These are phyloP conservation scores for Penicillium sp. DNA, from an alignment of 2,329 filamentous ascomycete genomes.

Conservation along the genomic window DNA sequence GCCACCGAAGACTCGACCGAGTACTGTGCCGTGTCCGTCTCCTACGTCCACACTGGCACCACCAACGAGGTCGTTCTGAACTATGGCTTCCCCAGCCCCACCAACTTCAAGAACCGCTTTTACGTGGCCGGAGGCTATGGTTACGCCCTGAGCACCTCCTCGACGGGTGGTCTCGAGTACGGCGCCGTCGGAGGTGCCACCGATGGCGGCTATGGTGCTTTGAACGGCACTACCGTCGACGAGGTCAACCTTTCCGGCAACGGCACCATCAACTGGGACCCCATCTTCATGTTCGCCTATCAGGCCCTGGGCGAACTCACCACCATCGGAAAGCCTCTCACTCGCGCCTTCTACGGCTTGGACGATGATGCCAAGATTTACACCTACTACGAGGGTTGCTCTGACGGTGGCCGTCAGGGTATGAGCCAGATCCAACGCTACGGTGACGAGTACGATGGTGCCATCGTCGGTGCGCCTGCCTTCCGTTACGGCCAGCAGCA, in stretches of 20 bases:
- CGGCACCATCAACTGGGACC: slow-evolving; percentile 36
- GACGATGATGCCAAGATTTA: slow-evolving; percentile 22
- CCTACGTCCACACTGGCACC: slow-evolving; percentile 38
- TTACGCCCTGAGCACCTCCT: slow-evolving; percentile 32
- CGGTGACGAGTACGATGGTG: slow-evolving; percentile 42
- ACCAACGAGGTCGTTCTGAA: slow-evolving; percentile 34
- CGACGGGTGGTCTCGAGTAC: slow-evolving; percentile 38
- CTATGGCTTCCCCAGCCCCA: slow-evolving; percentile 30
- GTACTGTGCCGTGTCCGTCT: slow-evolving; percentile 39
- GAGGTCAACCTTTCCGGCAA: slow-evolving; percentile 40
- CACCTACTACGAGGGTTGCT: slow-evolving; percentile 49
- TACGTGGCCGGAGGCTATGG: slow-evolving; percentile 41
- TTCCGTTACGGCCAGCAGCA: slow-evolving; percentile 42
- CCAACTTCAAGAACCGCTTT: slow-evolving; percentile 40
- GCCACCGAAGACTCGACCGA: slow-evolving; percentile 24
- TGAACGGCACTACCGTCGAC: slow-evolving; percentile 30
- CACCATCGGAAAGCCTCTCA: slow-evolving; percentile 39
- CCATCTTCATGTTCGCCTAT: slow-evolving; percentile 36
- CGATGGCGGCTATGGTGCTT: slow-evolving; percentile 40
- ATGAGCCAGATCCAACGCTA: slow-evolving; percentile 47
- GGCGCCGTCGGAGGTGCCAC: slow-evolving; percentile 38
- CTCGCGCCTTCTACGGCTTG: slow-evolving; percentile 36
- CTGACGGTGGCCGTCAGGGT: slow-evolving; percentile 48
- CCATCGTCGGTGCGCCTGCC: slow-evolving; percentile 41
- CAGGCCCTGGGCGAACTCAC: slow-evolving; percentile 47